phyloP scores from a whole-genome alignment of 129 eudicot species.

The Flaveria ramosissima region DNA sequence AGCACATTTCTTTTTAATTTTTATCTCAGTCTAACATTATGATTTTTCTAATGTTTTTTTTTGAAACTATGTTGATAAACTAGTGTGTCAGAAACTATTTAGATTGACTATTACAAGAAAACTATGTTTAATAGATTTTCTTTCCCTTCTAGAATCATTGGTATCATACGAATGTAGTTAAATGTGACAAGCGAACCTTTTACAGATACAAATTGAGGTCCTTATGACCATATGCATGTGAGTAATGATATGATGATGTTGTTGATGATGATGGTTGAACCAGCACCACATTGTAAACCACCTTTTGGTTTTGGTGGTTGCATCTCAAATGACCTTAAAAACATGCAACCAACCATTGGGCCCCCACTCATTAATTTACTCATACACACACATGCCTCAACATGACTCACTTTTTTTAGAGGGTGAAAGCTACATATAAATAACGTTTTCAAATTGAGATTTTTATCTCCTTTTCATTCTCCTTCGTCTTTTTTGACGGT shows the following conservation, averaged over 20 bases:
- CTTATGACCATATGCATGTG: constrained; percentile 30
- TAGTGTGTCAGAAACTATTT: too few relatives aligned
- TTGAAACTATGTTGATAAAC: too few relatives aligned
- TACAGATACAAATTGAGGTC: constrained; percentile 10
- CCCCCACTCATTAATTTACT: constrained; percentile 27
- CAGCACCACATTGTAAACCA: constrained; percentile 25
- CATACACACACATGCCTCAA: constrained; percentile 14
- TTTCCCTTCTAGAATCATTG: not conserved
- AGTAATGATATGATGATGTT: constrained; percentile 6
- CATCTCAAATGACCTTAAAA: constrained; percentile 25
- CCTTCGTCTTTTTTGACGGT: not conserved
- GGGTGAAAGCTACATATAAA: not conserved
- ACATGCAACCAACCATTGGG: constrained; percentile 36
- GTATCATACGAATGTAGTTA: constrained; percentile 3
- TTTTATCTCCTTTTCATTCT: not conserved
- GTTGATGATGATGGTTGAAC: constrained; percentile 26
- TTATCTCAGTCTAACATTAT: too few relatives aligned
- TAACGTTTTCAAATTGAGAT: not conserved
- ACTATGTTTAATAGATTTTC: not conserved
- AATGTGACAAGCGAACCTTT: constrained; percentile 14
- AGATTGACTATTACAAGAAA: not conserved
- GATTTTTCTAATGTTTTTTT: too few relatives aligned
- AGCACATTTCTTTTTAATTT: too few relatives aligned
- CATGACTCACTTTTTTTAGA: constrained; percentile 3
- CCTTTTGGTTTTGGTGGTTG: constrained; percentile 36